Evolutionary conservation across 2,329 filamentous ascomycete genomes (phyloP).

Genomic region (Ceratocystis cubensis): DNA sequence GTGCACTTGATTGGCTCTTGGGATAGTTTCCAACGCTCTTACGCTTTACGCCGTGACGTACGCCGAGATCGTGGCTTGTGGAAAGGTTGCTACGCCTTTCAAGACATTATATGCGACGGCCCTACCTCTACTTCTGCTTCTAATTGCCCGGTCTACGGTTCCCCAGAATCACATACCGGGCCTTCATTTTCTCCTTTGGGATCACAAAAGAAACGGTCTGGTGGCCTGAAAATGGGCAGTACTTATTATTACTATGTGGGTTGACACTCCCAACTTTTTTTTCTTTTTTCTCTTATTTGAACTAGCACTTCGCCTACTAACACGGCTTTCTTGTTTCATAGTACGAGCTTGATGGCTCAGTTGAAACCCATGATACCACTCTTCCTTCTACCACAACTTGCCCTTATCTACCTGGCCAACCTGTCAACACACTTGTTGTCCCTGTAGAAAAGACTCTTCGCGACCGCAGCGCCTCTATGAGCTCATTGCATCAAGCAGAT

Average conservation of each 20-base stretch:
- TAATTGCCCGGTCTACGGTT: background rate
- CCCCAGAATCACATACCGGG: background rate
- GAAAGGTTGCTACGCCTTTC: conserved; percentile 78
- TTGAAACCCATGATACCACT: conserved; percentile 61
- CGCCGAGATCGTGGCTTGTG: conserved; percentile 64
- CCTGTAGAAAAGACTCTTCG: conserved; percentile 54
- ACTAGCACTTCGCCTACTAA: background rate
- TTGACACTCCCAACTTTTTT: conserved; percentile 22
- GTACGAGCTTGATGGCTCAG: conserved; percentile 72
- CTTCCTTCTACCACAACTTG: conserved; percentile 66
- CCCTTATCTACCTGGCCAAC: conserved; percentile 77
- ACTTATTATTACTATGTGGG: conserved; percentile 94
- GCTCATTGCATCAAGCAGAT: conserved; percentile 44
- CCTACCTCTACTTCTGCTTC: conserved; percentile 23
- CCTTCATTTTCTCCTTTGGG: background rate
- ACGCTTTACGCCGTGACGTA: conserved; percentile 69
- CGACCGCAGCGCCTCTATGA: conserved; percentile 52
- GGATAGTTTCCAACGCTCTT: conserved; percentile 78
- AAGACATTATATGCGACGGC: conserved; percentile 69
- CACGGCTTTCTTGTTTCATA: conserved; percentile 28
- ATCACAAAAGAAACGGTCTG: conserved; percentile 32
- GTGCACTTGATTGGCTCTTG: conserved; percentile 82
- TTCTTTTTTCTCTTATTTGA: conserved; percentile 10
- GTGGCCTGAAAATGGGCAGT: conserved; percentile 80
- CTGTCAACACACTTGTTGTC: conserved; percentile 71